Evolutionary conservation across 2,329 filamentous ascomycete genomes (phyloP), one percentile per base, ranked within the genome.

Genomic region (Escovopsis sp.): DNA sequence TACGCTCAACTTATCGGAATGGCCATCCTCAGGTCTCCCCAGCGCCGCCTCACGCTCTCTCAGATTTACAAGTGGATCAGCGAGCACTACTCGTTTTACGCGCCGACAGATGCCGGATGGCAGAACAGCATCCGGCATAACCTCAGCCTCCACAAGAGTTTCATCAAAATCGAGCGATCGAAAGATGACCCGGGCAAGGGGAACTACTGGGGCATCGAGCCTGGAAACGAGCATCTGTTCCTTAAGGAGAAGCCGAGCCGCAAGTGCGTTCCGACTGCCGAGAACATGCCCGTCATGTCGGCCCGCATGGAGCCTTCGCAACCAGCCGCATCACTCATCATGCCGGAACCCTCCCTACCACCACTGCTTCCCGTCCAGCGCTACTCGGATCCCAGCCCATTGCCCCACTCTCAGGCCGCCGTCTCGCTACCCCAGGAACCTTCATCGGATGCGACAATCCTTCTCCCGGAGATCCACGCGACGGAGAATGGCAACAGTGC

Each of bases 21-120:
- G 88, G 87, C 91, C 40, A 95, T 98, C 52, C 70, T 96, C 16
- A 79, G 88, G 47, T 85, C 91, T 5, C 81, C 84, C 11, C 78
- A 81, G 46, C 79, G 87, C 45, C 81, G 84, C 40, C 70, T 96
- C 47, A 96, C 91, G 1, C 72, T 98, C 14, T 79, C 87, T 24
- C 87, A 95, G 60, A 98, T 98, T 51, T 98, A 96, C 72, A 94
- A 94, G 58, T 98, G 91, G 89, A 96, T 98, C 53, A 93, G 86
- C n/a, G 85, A 93, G 58, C 88, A 81, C 14, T 96, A 84, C 58
- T 79, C 76, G 5, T 95, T 89, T 63, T 98, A 96, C 66, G 80
- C 76, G 51, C 74, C 78, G 35, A 75, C 80, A 43, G 87, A 95
- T 53, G 79, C 84, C 10, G 89, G 91, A 48, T 98, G 91, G 91